phyloP scores from a whole-genome alignment of 345 rosid genomes.

The Melastoma malabathricum region DNA sequence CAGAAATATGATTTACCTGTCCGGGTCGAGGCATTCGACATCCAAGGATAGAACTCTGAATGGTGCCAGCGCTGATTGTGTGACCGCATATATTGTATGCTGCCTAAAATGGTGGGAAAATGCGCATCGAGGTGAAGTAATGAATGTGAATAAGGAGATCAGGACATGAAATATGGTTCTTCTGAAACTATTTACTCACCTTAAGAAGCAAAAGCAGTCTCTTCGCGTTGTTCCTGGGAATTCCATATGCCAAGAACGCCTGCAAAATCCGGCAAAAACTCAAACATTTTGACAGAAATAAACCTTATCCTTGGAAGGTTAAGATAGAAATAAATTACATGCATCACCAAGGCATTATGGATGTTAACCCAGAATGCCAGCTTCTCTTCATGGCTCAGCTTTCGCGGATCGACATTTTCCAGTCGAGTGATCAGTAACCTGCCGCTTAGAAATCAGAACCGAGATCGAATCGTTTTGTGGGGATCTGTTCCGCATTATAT shows the following conservation, averaged over 20 bases:
- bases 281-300: neutral
- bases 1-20: conserved; percentile 35
- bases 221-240: conserved; percentile 75
- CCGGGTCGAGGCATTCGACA: conserved; percentile 88
- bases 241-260: conserved; percentile 91
- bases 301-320: too few relatives aligned
- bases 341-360: conserved; percentile 91
- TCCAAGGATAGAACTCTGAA: conserved; percentile 66
- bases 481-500: neutral
- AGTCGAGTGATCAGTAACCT: conserved; percentile 66
- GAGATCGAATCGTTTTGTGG: neutral
- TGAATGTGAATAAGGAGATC: too few relatives aligned
- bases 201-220: conserved; percentile 64
- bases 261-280: conserved; percentile 10
- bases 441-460: conserved; percentile 7
- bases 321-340: conserved; percentile 38
- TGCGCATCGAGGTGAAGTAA: too few relatives aligned
- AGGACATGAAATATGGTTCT: neutral
- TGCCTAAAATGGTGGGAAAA: conserved; percentile 39
- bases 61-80: conserved; percentile 70
- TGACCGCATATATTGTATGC: conserved; percentile 89
- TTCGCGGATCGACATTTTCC: conserved; percentile 69
- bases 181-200: conserved; percentile 19
- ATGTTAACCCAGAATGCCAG: conserved; percentile 94
- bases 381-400: conserved; percentile 71